Base-by-base conservation (phyloP, 768 basidiomycete species). In the Rubroboletus satanas region DNA sequence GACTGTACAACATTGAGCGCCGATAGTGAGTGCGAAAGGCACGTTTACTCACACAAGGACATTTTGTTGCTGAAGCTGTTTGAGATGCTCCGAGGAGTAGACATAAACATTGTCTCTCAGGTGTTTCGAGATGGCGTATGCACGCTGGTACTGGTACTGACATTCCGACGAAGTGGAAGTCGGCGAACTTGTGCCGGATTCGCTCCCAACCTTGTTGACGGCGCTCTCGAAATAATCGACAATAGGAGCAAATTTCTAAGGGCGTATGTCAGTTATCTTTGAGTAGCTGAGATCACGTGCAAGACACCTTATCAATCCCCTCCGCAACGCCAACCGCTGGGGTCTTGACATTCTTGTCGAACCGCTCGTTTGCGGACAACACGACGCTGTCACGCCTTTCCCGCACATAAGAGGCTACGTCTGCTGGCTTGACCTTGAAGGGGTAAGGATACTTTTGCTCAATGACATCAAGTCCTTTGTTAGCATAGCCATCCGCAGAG, bases 61-160 rank as follows among this genome's bases (percentile, higher is more conserved):
- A 54, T 75, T 87, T 60, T 90, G 89, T 17, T 76, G 74, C 62
- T 85, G 84, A 39, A 90, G 71, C 57, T 87, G 81, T 55, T 83
- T 86, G 64, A 89, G 69, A 62, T 90, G 88, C 58, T 89, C 85
- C 49, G 79, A 76, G 4, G 88, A 87, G 65, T 85, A 86, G 29
- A 74, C 79, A 56, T 79, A 80, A 42, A 90, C 63, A 62, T 85
- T 81, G 60, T 83, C 83, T 56, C 77, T 78, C 56, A 90, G 74
- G 39, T 81, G 80, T 62, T 77, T 79, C 32, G 88, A 85, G 48
- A 93, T 79, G 36, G 77, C 75, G 57, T 81, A 75, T 44, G 81
- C 88, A 45, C 90, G 88, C 66, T 89, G 87, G 64, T 89, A 88
- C 72, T 92, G 90, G 61, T 83, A 88, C 67, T 87, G 80, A 43